Evolutionary conservation across 192 early-diverging fungal genomes (phyloP).

Genomic region (Spinellus fusiger): DNA sequence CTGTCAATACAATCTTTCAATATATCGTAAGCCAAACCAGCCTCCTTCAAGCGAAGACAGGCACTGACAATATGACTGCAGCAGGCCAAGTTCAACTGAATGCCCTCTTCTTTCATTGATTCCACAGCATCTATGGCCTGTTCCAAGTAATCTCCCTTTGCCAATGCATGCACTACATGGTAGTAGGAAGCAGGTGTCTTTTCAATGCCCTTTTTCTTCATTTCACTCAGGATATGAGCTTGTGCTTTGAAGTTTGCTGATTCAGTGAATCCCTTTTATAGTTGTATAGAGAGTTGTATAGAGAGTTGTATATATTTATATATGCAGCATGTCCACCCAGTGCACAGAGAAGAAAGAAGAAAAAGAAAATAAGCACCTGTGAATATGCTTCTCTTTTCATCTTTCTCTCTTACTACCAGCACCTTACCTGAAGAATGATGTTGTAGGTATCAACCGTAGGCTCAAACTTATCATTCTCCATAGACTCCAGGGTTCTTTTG

Average conservation of each 20-base stretch:
- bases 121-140: slow-evolving; percentile 36
- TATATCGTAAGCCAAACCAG: slow-evolving; percentile 32
- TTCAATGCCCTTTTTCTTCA: slow-evolving; percentile 12
- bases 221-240: slow-evolving; percentile 3
- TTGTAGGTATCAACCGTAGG: slow-evolving; percentile 37
- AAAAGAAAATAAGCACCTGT: not conserved
- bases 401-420: not conserved
- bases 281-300: not conserved
- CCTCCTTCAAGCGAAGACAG: slow-evolving; percentile 24
- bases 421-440: slow-evolving; percentile 32
- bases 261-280: not conserved
- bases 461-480: slow-evolving; percentile 21
- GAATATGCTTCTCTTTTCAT: not conserved
- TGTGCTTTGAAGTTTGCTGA: not conserved
- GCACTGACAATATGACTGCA: slow-evolving; percentile 26
- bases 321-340: too few relatives aligned
- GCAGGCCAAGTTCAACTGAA: slow-evolving; percentile 24
- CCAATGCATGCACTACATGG: slow-evolving; percentile 31
- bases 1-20: slow-evolving; percentile 38
- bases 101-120: slow-evolving; percentile 28
- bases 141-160: slow-evolving; percentile 25
- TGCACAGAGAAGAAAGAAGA: too few relatives aligned
- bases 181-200: slow-evolving; percentile 29
- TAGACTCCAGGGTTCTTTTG: slow-evolving; percentile 29
- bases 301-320: too few relatives aligned